Evolutionary conservation across 371 early-diverging fungal genomes (phyloP).

Genomic region (Circinella minor): DNA sequence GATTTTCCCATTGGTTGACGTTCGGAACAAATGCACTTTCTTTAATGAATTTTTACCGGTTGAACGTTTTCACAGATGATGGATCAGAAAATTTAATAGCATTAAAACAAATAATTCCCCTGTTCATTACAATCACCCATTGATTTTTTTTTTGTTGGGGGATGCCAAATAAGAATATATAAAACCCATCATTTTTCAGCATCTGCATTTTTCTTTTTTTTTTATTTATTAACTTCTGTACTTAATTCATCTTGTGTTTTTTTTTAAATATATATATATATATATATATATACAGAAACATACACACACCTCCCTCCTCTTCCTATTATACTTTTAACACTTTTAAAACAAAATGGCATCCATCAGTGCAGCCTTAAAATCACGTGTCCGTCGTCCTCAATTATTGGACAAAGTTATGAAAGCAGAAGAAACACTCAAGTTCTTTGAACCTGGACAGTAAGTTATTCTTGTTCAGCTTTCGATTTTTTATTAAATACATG

Average conservation of each 20-base stretch:
- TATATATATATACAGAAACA: too few relatives aligned
- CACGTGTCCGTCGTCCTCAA: conserved; percentile 55
- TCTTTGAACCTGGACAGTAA: conserved; percentile 57
- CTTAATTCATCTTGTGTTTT: conserved; percentile 2
- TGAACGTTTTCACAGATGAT: neutral
- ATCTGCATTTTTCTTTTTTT: neutral
- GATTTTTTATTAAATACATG: too few relatives aligned
- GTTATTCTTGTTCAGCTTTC: too few relatives aligned
- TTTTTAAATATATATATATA: conserved; percentile 10
- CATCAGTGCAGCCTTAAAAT: conserved; percentile 49
- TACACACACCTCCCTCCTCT: too few relatives aligned
- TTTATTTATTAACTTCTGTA: conserved; percentile 4
- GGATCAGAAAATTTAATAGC: neutral
- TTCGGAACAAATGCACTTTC: neutral
- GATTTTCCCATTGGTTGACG: neutral
- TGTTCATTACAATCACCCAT: neutral
- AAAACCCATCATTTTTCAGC: conserved; percentile 3
- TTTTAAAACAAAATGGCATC: conserved; percentile 34
- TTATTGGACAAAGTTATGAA: conserved; percentile 52
- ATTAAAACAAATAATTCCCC: neutral
- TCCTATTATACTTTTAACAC: too few relatives aligned
- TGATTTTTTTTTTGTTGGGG: neutral
- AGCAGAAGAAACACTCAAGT: conserved; percentile 48
- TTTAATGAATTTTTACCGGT: neutral
- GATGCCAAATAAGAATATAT: neutral